Percentiles rank a stretch among this genome's conserved stretches.
Conservation (phyloP, 306 rosid genomes). For the Ochetophila trinervis region DNA sequence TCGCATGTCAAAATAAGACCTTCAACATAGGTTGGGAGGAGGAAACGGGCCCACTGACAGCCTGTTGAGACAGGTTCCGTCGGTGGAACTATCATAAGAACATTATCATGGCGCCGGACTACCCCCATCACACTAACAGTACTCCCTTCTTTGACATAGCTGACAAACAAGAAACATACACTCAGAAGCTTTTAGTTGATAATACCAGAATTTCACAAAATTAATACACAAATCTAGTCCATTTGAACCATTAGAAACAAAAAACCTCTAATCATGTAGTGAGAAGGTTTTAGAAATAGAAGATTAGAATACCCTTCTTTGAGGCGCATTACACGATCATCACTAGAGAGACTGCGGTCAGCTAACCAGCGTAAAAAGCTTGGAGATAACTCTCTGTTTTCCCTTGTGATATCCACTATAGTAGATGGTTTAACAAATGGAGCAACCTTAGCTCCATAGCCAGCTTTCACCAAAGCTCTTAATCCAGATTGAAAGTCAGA, state of each 20-base stretch:
- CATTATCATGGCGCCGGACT: conserved; percentile 85
- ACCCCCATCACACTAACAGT: conserved; percentile 96
- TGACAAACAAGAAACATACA: conserved; percentile 27
- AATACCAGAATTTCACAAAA: neutral
- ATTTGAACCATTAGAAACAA: neutral
- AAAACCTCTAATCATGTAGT: neutral
- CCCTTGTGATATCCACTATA: conserved; percentile 66
- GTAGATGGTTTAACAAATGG: conserved; percentile 84
- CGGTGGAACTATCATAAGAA: conserved; percentile 89
- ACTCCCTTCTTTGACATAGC: conserved; percentile 95
- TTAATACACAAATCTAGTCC: neutral
- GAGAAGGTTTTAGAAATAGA: neutral
- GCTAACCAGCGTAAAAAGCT: conserved; percentile 84
- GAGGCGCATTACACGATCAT: conserved; percentile 85
- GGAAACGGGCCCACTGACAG: conserved; percentile 84
- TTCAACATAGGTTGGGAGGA: conserved; percentile 74
- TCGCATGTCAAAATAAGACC: conserved; percentile 83
- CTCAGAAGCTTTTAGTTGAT: conserved; percentile 2
- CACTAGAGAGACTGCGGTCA: conserved; percentile 77
- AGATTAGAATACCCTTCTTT: conserved; percentile 76
- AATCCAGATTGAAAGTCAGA: conserved; percentile 96
- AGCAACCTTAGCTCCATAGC: conserved; percentile 88
- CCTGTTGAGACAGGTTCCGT: conserved; percentile 78
- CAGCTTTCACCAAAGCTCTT: conserved; percentile 94
- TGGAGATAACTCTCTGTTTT: conserved; percentile 80